phyloP scores from a whole-genome alignment of 2,329 filamentous ascomycete species.

The Aspergillus costaricaensis region DNA sequence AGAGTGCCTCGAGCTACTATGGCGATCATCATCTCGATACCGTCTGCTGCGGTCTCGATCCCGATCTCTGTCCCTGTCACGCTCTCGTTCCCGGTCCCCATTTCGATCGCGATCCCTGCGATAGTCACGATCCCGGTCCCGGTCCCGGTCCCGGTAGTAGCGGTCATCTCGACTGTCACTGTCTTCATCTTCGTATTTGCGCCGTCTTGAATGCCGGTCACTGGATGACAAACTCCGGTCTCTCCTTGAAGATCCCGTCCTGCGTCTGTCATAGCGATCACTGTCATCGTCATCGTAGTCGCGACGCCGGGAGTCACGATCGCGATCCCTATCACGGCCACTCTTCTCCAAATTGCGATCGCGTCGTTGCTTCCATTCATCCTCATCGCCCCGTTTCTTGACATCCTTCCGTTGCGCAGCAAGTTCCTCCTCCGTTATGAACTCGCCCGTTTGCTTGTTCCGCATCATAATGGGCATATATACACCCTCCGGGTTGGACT shows the following conservation, averaged over 20 bases:
- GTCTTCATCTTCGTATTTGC: conserved; percentile 42
- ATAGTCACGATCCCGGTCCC: conserved; percentile 18
- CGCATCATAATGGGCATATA: conserved; percentile 65
- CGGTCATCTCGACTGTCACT: conserved; percentile 36
- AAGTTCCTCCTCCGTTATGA: conserved; percentile 64
- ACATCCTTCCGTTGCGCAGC: conserved; percentile 53
- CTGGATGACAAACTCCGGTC: conserved; percentile 40
- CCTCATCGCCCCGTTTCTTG: conserved; percentile 47
- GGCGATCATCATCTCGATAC: conserved; percentile 35
- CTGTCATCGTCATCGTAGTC: conserved; percentile 37
- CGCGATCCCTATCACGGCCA: conserved; percentile 38
- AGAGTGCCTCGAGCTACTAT: conserved; percentile 34
- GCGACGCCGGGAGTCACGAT: conserved; percentile 35
- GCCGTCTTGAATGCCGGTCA: conserved; percentile 38
- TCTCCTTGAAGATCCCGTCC: conserved; percentile 41
- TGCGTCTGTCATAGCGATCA: conserved; percentile 39
- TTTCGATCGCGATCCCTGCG: conserved; percentile 38
- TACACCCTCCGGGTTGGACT: conserved; percentile 47
- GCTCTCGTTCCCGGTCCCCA: conserved; percentile 29
- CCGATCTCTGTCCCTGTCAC: conserved; percentile 36
- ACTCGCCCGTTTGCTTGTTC: conserved; percentile 64
- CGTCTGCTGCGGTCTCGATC: conserved; percentile 33
- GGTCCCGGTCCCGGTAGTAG: conserved; percentile 34
- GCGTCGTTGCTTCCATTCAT: conserved; percentile 49
- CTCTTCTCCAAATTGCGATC: conserved; percentile 47